A percentile compares a stretch with the other conserved stretches of the same genome.
These are phyloP conservation scores for Cercophora sp. DNA, from an alignment of 495 filamentous ascomycete genomes.

Conservation along the genomic window DNA sequence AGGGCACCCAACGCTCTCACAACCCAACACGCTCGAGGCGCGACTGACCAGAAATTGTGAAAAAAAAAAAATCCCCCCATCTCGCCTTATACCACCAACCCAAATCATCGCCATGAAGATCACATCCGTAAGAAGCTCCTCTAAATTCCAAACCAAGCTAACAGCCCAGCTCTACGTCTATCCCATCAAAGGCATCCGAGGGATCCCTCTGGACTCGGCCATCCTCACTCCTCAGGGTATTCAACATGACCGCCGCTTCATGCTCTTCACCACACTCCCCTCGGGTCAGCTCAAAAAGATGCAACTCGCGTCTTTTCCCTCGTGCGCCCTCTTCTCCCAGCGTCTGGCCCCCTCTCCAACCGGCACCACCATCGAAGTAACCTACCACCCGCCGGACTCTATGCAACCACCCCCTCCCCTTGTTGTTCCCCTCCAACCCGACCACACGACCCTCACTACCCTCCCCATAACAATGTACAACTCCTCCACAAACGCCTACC, in stretches of 20 bases:
- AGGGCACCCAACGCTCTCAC: too few relatives aligned
- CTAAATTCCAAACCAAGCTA: not conserved
- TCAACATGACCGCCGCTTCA: constrained; percentile 71
- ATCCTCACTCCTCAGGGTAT: constrained; percentile 64
- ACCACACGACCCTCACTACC: constrained; percentile 42
- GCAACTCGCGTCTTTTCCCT: constrained; percentile 58
- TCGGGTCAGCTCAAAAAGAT: constrained; percentile 54
- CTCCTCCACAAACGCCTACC: constrained; percentile 60
- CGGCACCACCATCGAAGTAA: constrained; percentile 47
- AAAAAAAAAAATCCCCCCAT: too few relatives aligned
- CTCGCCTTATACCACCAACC: too few relatives aligned
- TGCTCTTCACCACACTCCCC: constrained; percentile 57
- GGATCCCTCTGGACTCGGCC: constrained; percentile 53
- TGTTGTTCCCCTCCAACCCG: constrained; percentile 60
- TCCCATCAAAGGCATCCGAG: constrained; percentile 81
- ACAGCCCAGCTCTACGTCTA: constrained; percentile 70
- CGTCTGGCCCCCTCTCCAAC: constrained; percentile 32
- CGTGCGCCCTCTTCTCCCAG: constrained; percentile 66
- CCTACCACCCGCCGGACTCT: constrained; percentile 39
- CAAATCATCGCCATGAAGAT: not conserved
- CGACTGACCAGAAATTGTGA: too few relatives aligned
- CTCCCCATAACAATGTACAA: constrained; percentile 59
- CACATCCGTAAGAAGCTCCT: not conserved
- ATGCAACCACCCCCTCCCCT: constrained; percentile 8
- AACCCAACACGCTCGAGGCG: too few relatives aligned